These are phyloP conservation scores for Coprinellus aureogranulatus DNA, from an alignment of 768 basidiomycete genomes.

Conservation along the genomic window DNA sequence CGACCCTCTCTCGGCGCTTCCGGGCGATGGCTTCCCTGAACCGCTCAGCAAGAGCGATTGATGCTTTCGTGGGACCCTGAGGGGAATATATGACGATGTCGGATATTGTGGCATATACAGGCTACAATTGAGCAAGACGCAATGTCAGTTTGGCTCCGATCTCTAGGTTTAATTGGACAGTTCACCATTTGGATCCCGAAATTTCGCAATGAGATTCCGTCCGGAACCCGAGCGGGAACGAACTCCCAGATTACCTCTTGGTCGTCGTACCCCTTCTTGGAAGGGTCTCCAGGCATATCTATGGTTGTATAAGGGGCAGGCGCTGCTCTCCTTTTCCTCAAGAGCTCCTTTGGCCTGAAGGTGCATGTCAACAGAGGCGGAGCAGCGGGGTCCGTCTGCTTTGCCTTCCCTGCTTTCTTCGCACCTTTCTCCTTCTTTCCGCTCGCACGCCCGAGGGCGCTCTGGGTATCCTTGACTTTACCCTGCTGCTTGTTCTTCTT, in stretches of 20 bases:
- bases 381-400: conserved; percentile 22
- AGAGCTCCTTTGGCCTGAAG: conserved; percentile 47
- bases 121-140: conserved; percentile 36
- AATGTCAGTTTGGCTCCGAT: not conserved
- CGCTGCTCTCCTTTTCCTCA: conserved; percentile 23
- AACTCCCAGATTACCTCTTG: conserved; percentile 55
- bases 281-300: not conserved
- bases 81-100: conserved; percentile 89
- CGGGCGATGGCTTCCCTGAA: conserved; percentile 62
- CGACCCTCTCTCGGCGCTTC: conserved; percentile 52
- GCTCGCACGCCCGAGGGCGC: not conserved
- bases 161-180: conserved; percentile 15
- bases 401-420: not conserved
- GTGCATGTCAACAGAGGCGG: conserved; percentile 48
- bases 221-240: conserved; percentile 67
- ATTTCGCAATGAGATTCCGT: conserved; percentile 81
- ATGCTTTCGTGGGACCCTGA: conserved; percentile 53
- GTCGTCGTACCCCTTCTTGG: conserved; percentile 11
- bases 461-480: not conserved
- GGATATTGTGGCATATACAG: conserved; percentile 83
- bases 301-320: not conserved
- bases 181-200: conserved; percentile 87
- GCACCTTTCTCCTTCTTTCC: not conserved
- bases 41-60: conserved; percentile 59
- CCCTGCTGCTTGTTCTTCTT: not conserved